A percentile compares a stretch with the other conserved stretches of the same genome.
These are phyloP conservation scores for Kwoniella shandongensis DNA, from an alignment of 768 basidiomycete genomes.

Conservation along the genomic window DNA sequence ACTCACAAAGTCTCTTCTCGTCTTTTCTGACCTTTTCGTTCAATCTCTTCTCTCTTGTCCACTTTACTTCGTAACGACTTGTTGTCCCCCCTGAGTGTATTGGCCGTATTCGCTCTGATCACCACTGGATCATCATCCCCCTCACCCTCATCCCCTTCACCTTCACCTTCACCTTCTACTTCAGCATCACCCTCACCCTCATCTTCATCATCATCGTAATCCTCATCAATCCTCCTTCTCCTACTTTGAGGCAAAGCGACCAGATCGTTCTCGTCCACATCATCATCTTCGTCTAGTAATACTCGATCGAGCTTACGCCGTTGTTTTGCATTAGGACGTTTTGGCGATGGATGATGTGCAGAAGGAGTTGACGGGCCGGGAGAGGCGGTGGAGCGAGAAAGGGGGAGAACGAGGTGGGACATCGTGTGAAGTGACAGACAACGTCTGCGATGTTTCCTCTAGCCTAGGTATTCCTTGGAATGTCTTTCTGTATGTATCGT, in stretches of 20 bases:
- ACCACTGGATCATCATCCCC: conserved; percentile 9
- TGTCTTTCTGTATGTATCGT: too few relatives aligned
- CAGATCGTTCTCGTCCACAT: conserved; percentile 32
- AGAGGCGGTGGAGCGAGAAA: conserved; percentile 8
- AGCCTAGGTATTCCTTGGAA: too few relatives aligned
- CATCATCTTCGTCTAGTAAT: conserved; percentile 33
- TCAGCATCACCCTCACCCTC: conserved; percentile 14
- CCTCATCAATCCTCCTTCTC: conserved; percentile 23
- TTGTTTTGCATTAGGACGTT: not conserved
- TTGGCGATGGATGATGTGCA: conserved; percentile 1
- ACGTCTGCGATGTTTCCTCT: too few relatives aligned
- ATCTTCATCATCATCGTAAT: conserved; percentile 23
- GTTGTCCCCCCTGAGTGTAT: not conserved
- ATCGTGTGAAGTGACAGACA: too few relatives aligned
- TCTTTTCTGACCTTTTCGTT: conserved; percentile 23
- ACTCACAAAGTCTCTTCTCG: conserved; percentile 30
- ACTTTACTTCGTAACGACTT: conserved; percentile 7
- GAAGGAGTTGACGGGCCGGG: conserved; percentile 9
- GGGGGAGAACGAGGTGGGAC: conserved; percentile 11
- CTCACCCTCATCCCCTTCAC: conserved; percentile 14
- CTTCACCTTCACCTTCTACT: conserved; percentile 12
- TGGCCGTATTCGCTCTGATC: conserved; percentile 7
- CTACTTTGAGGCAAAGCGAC: conserved; percentile 17
- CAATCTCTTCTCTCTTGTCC: conserved; percentile 27
- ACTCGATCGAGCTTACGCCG: conserved; percentile 12